Conservation (phyloP, 2,329 filamentous ascomycete genomes). For the Leptodontidium sp. region DNA sequence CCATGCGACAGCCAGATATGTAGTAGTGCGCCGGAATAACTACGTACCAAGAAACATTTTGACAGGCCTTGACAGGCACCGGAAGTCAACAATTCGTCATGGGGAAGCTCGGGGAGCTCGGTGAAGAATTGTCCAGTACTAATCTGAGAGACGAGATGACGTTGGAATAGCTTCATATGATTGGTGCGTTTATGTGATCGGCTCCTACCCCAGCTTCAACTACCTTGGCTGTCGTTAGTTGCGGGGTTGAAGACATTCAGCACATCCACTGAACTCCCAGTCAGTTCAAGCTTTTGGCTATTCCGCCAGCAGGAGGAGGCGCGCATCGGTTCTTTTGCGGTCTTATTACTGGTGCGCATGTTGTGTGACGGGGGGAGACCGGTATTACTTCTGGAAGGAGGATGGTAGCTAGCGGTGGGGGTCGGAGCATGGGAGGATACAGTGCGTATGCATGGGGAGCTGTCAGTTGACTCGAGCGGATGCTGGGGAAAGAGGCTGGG, state of each 20-base stretch:
- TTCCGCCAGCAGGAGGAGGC: neutral
- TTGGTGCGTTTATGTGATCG: slow-evolving; percentile 34
- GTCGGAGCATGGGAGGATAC: neutral
- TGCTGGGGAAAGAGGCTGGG: neutral
- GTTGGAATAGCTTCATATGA: slow-evolving; percentile 29
- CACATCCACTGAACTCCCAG: neutral
- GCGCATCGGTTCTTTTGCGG: slow-evolving; percentile 26
- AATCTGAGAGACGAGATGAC: slow-evolving; percentile 21
- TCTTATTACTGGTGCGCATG: slow-evolving; percentile 32
- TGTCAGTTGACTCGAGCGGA: slow-evolving; percentile 29
- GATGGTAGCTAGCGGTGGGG: neutral
- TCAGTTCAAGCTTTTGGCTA: slow-evolving; percentile 30
- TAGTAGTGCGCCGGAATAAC: neutral
- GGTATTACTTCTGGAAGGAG: slow-evolving; percentile 3
- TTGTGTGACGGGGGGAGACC: neutral
- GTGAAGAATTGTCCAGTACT: neutral
- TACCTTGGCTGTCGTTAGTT: neutral
- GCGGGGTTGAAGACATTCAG: slow-evolving; percentile 26
- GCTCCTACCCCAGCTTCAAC: slow-evolving; percentile 8
- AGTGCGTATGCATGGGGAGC: neutral
- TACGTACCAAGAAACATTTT: too few species aligned
- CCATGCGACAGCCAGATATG: slow-evolving; percentile 12
- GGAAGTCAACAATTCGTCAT: too few species aligned
- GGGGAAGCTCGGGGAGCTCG: neutral
- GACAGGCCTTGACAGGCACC: too few species aligned